Evolutionary conservation across 2,329 filamentous ascomycete species (phyloP), one percentile per base, ranked within the genome.

Genomic region (Coniochaeta prunicola): DNA sequence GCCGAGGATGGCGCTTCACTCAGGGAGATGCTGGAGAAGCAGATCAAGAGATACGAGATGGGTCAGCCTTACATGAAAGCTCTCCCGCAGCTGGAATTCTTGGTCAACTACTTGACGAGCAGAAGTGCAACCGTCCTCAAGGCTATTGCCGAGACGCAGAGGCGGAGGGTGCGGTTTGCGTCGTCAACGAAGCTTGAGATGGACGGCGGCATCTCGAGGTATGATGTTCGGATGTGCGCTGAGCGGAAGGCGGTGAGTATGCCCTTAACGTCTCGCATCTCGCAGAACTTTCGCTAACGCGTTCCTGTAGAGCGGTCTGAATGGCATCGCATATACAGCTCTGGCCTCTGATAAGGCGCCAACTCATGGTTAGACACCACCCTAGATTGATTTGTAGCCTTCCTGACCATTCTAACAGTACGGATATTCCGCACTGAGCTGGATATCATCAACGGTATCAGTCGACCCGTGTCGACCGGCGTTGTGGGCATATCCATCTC

Each of bases 111-210:
- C 59, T 73, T 91, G 17, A 76, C 78, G 0, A 70, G 71, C 3
- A 84, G 86, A 66, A 83, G 86, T 10, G 78, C 78, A n/a, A 72
- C 72, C 8, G 79, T 91, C 1, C 90, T 91, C 65, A 72, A 82
- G 58, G 78, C 86, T 60, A 85, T 92, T 68, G 85, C 90, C 62
- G 83, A 88, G 71, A 83, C 87, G 7, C 82, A 91, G 72, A 80
- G 84, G 66, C 77, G 86, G 58, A 87, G 85, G 59, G 87, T 92
- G 12, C 76, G 86, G 5, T 87, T 91, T 64, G 87, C 87, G 3
- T 78, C 79, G 33, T 74, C 80, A 3, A 74, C 79, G 3, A 76
- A 71, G 56, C 65, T 86, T 5, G 71, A 74, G 1, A 60, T 81
- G 10, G 74, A 74, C 0, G 66, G 67, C 62, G 81, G 67, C 63